These are phyloP conservation scores for Leccinum pellstonianum DNA, from an alignment of 768 basidiomycete species.

Conservation along the genomic window DNA sequence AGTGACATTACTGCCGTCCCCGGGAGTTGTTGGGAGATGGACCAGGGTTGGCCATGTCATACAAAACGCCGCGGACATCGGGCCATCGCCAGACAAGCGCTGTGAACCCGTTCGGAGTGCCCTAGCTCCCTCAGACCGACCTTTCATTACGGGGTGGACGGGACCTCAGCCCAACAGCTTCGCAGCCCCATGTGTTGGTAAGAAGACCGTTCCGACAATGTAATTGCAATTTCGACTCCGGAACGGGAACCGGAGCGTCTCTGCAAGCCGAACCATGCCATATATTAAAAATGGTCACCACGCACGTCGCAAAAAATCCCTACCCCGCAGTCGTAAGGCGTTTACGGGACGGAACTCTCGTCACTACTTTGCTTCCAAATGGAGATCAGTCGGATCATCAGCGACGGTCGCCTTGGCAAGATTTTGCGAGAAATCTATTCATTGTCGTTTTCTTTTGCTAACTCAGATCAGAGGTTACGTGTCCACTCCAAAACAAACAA, in stretches of 20 bases:
- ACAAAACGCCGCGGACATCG: constrained; percentile 30
- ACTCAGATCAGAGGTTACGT: neutral
- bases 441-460: neutral
- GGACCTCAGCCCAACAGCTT: constrained; percentile 11
- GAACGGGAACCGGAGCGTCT: neutral
- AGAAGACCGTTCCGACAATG: constrained; percentile 3
- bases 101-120: constrained; percentile 14
- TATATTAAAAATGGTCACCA: neutral
- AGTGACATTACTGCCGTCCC: constrained; percentile 5
- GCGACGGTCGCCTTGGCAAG: constrained; percentile 4
- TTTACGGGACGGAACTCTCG: constrained; percentile 8
- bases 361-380: neutral
- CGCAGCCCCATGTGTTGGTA: constrained; percentile 12
- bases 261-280: neutral
- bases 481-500: neutral
- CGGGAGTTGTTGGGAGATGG: constrained; percentile 15
- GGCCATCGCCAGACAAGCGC: constrained; percentile 6
- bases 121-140: constrained; percentile 12
- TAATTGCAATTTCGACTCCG: constrained; percentile 5
- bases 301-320: constrained; percentile 19
- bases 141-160: constrained; percentile 26
- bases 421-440: neutral
- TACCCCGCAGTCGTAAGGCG: constrained; percentile 24
- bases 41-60: constrained; percentile 1
- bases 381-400: constrained; percentile 3